A percentile compares a stretch with the other conserved stretches of the same genome.
These are phyloP conservation scores for Brasenia schreberi DNA, from an alignment of 164 flowering plant genomes.

Conservation along the genomic window DNA sequence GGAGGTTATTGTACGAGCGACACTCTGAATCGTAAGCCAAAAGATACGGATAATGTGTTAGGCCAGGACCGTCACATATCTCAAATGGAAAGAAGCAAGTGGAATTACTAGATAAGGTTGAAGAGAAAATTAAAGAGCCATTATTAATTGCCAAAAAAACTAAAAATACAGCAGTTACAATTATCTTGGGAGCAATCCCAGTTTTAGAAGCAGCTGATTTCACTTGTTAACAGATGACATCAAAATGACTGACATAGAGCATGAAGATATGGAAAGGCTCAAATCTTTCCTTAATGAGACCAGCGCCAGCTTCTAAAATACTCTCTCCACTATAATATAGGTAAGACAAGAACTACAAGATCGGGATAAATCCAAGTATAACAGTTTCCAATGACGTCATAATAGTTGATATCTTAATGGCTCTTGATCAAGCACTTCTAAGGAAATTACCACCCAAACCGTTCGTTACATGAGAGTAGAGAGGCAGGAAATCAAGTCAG, in stretches of 20 bases:
- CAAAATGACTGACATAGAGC: background rate
- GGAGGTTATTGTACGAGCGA: conserved; percentile 90
- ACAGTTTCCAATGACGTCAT: background rate
- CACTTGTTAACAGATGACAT: background rate
- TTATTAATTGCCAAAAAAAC: background rate
- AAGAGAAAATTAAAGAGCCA: background rate
- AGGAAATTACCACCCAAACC: background rate
- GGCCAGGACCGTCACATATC: background rate
- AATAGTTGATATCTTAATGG: background rate
- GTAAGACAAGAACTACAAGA: background rate
- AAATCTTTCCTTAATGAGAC: background rate
- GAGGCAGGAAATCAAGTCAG: background rate
- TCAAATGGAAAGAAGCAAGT: background rate
- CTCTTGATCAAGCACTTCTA: background rate
- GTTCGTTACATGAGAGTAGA: background rate
- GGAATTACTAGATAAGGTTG: background rate
- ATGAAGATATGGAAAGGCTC: background rate
- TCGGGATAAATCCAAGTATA: background rate
- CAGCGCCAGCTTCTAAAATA: background rate
- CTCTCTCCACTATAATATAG: too few relatives aligned
- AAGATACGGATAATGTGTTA: background rate
- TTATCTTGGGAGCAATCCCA: background rate
- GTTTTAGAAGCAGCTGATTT: background rate
- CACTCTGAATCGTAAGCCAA: conserved; percentile 81
- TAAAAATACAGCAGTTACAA: background rate